Base-by-base conservation (phyloP, 176 grass and related monocot species). In the Poa pratensis region DNA sequence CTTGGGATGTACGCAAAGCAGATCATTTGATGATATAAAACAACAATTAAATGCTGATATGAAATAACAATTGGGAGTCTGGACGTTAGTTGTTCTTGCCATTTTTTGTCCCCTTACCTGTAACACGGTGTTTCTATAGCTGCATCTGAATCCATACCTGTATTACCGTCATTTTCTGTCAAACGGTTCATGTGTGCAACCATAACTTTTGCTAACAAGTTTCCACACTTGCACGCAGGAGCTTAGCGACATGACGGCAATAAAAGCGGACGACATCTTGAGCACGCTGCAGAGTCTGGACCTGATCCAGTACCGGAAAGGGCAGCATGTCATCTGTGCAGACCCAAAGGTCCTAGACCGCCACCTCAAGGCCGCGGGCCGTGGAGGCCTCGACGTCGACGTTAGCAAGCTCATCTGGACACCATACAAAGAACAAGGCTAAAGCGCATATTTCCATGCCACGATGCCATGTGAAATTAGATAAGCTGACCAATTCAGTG, bases 341-440 rank as follows among this genome's bases (percentile, higher is more conserved):
- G 97, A 99, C 84, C 97, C 97, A 0, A 99, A 96, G 84, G 88
- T 99, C 40, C 90, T 99, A 2, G 97, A 99, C 73, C 91, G 94
- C 15, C 97, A 99, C 79, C 91, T 99, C 37, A 99, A 94, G 86
- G 94, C 97, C 11, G 97, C 93, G 0, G 97, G 94, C 9, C 89
- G 97, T 9, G 94, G 97, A 17, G 94, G 97, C 48, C 88, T 99
- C 0, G 92, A 99, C 9, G 94, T 99, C 3, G 97, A 99, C 63
- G 94, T 96, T 63, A 80, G 88, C 90, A 99, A 96, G 88, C 94
- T 99, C 58, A 99, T 96, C 78, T 99, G 97, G 97, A 96, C 97
- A 19, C 97, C 97, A 64, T 96, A 99, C 83, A 99, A 96, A 84
- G 94, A 96, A 52, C 97, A 96, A 95, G 90, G 91, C 80, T 94